Conservation (phyloP, 2,329 filamentous ascomycete genomes). For the Colletotrichum lini region DNA sequence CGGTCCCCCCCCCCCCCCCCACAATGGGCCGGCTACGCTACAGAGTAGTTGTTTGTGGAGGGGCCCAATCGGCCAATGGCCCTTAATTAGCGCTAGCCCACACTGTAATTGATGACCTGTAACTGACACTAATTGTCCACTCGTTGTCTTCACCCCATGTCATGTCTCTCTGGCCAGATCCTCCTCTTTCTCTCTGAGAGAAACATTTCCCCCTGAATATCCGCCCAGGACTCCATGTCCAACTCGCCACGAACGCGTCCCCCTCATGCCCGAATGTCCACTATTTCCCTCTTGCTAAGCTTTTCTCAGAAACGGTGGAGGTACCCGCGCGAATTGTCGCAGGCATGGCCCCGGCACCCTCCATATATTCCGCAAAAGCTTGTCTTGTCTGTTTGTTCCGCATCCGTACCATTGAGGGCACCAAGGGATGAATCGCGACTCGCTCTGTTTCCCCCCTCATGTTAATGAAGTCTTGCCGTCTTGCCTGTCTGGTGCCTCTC, state of each 20-base stretch:
- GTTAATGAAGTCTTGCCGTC: constrained; percentile 5
- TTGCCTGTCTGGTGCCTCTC: too few species aligned
- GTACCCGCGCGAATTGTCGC: constrained; percentile 17
- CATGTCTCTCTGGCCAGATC: background rate
- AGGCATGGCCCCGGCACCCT: constrained; percentile 27
- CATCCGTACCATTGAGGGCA: background rate
- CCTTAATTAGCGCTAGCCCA: constrained; percentile 37
- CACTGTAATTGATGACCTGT: constrained; percentile 23
- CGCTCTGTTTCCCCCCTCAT: background rate
- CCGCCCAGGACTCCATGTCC: constrained; percentile 24
- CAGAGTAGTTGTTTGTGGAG: background rate
- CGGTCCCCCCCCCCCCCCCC: constrained; percentile 2
- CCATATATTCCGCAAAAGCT: constrained; percentile 24
- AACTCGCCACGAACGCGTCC: constrained; percentile 15
- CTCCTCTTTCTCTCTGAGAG: background rate
- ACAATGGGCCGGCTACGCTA: background rate
- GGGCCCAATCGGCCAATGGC: constrained; percentile 1
- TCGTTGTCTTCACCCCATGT: background rate
- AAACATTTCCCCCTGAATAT: constrained; percentile 1
- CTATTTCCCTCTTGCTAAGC: background rate
- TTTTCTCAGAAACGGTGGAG: constrained; percentile 18
- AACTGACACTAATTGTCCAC: background rate
- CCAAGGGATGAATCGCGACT: constrained; percentile 17
- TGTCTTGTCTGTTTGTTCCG: constrained; percentile 21
- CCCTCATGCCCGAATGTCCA: constrained; percentile 1